Evolutionary conservation across 768 basidiomycete genomes (phyloP), one percentile per base, ranked within the genome.

Genomic region (Amanita polypyramis): DNA sequence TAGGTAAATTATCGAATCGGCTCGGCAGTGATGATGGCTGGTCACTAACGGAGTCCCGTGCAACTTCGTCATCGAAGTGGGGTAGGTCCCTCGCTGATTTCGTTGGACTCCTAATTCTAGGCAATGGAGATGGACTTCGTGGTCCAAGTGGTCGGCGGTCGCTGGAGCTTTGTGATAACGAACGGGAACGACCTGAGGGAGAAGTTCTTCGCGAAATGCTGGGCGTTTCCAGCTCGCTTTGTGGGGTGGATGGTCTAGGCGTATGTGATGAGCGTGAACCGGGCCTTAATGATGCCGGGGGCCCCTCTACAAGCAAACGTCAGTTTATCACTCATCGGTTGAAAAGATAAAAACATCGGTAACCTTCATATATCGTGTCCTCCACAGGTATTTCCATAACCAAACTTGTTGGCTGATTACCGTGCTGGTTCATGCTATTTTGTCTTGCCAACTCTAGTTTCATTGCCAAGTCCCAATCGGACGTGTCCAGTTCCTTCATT

Each of bases 361-460:
- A 56, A 81, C 87, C 85, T 77, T 90, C 87, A 55, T 85, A 85
- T 54, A 90, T 87, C 2, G 80, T 85, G 23, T 76, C 76, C 54
- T 83, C 81, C 12, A 73, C 58, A 2, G 76, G 70, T 23, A 57
- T 63, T 12, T 78, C 76, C 54, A 74, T 57, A 5, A 66, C 56
- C 45, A 74, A 53, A 38, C 67, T 55, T 38, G 62, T 55, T 8
- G 68, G 50, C 37, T 67, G 58, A 41, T 74, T 73, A 14, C 70
- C 73, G 50, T 77, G 74, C 55, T 91, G 89, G 60, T 75, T 85
- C 57, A 82, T 73, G 60, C 89, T 90, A 60, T 96, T 96, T 54
- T 77, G 76, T 51, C 88, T 70, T 4, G 93, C 93, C 42, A 95
- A 67, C 52, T 88, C 88, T 44, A 96, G 65, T 41, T 84, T 81